Percentiles rank a stretch among this genome's conserved stretches.
These are phyloP conservation scores for Stephanocyclus meneghinianus DNA, from an alignment of 352 stramenopile species.

Conservation along the genomic window DNA sequence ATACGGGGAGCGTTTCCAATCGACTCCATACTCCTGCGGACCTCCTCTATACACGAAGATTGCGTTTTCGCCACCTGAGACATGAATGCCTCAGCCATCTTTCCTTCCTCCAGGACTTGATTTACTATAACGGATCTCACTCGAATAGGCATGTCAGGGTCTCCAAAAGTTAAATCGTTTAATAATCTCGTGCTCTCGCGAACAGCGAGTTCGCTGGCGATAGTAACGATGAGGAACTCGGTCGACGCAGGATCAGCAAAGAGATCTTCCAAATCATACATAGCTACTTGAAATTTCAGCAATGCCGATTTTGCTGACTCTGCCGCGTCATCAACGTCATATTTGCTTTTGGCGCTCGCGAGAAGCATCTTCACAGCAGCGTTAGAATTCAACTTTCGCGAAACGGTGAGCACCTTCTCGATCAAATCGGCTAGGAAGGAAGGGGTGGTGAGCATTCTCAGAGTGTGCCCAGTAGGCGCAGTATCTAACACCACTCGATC, in stretches of 20 bases:
- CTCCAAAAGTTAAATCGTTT: slow-evolving; percentile 82
- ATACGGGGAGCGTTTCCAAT: slow-evolving; percentile 52
- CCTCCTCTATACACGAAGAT: slow-evolving; percentile 38
- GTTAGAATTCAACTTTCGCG: slow-evolving; percentile 78
- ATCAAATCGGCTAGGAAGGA: slow-evolving; percentile 86
- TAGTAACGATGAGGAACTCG: slow-evolving; percentile 87
- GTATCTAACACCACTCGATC: slow-evolving; percentile 87
- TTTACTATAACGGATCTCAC: slow-evolving; percentile 80
- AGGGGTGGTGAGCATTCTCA: slow-evolving; percentile 85
- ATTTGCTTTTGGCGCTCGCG: slow-evolving; percentile 43
- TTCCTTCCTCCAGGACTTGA: slow-evolving; percentile 72
- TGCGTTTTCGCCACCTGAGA: slow-evolving; percentile 35
- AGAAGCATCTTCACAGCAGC: slow-evolving; percentile 76
- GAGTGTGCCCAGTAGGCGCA: slow-evolving; percentile 88
- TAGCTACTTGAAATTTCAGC: slow-evolving; percentile 79
- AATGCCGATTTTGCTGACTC: slow-evolving; percentile 68
- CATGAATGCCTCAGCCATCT: slow-evolving; percentile 35
- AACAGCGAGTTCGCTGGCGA: slow-evolving; percentile 82
- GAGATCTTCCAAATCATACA: slow-evolving; percentile 84
- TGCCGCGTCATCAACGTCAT: slow-evolving; percentile 60
- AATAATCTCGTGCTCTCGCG: slow-evolving; percentile 76
- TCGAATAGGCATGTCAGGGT: slow-evolving; percentile 79
- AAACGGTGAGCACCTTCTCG: slow-evolving; percentile 70
- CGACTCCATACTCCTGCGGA: slow-evolving; percentile 23
- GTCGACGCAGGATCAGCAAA: slow-evolving; percentile 81